Conservation (phyloP, 2,329 filamentous ascomycete species). For the Harringtonia aguacate region DNA sequence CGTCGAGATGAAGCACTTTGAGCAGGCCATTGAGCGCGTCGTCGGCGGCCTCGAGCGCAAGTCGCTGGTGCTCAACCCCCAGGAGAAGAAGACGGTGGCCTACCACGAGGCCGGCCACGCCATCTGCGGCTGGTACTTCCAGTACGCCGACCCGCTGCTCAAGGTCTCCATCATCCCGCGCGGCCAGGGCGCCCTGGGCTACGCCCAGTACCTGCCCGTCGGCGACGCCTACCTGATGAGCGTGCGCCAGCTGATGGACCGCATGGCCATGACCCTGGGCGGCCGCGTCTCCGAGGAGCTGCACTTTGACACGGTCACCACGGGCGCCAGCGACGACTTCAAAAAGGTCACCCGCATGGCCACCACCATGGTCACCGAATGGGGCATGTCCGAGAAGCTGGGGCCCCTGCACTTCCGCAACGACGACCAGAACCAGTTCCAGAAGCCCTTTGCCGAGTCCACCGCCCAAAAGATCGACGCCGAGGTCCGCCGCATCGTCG, state of each 20-base stretch:
- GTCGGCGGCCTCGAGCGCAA: conserved; percentile 96
- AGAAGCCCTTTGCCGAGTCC: conserved; percentile 92
- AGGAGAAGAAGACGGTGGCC: conserved; percentile 65
- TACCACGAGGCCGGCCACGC: conserved; percentile 80
- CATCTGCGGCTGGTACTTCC: conserved; percentile 97
- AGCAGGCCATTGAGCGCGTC: conserved; percentile 94
- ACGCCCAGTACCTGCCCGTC: conserved; percentile 91
- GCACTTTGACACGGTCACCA: conserved; percentile 93
- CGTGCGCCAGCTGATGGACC: conserved; percentile 91
- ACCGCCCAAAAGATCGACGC: conserved; percentile 86
- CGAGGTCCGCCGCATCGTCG: conserved; percentile 85
- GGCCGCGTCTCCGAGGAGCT: conserved; percentile 92
- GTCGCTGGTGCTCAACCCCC: conserved; percentile 81
- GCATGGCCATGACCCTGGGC: conserved; percentile 98
- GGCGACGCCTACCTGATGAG: conserved; percentile 94
- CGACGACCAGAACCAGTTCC: conserved; percentile 53
- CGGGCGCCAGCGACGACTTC: conserved; percentile 92
- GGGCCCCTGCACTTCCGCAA: conserved; percentile 88
- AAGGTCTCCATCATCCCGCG: conserved; percentile 99
- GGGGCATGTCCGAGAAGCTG: conserved; percentile 94
- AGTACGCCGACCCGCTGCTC: conserved; percentile 89
- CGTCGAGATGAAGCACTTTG: conserved; percentile 85
- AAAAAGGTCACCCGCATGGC: conserved; percentile 97
- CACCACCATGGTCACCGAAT: conserved; percentile 97
- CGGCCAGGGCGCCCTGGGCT: conserved; percentile 85